phyloP scores from a whole-genome alignment of 768 basidiomycete genomes.

The Naganishia randhawae region DNA sequence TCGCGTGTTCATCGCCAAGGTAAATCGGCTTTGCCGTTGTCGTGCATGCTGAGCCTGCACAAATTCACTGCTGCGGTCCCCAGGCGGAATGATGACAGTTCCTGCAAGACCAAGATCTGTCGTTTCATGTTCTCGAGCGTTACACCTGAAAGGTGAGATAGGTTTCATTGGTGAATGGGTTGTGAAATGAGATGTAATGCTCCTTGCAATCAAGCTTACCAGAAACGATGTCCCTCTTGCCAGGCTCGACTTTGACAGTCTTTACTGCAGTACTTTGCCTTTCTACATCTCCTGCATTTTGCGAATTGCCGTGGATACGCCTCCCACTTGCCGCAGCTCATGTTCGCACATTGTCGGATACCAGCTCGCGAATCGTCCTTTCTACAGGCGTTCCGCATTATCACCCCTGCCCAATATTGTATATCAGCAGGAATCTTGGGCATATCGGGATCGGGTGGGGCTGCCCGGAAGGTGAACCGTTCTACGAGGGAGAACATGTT shows the following conservation, averaged over 20 bases:
- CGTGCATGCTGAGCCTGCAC: constrained; percentile 17
- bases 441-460: constrained; percentile 70
- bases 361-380: constrained; percentile 92
- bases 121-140: constrained; percentile 29
- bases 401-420: constrained; percentile 99
- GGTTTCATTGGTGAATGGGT: not conserved
- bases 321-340: constrained; percentile 96
- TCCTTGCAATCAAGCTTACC: constrained; percentile 59
- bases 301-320: constrained; percentile 88
- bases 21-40: constrained; percentile 20
- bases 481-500: constrained; percentile 97
- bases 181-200: not conserved
- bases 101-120: constrained; percentile 22
- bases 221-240: constrained; percentile 93
- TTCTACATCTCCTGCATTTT: constrained; percentile 89
- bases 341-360: constrained; percentile 95
- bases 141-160: constrained; percentile 21
- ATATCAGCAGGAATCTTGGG: constrained; percentile 77
- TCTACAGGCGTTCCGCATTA: constrained; percentile 98
- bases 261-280: constrained; percentile 98
- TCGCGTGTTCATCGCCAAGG: constrained; percentile 10
- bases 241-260: constrained; percentile 94
- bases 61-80: constrained; percentile 18
- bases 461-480: constrained; percentile 90
- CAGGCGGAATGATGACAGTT: constrained; percentile 30